Evolutionary conservation across 2,329 filamentous ascomycete species (phyloP).

Genomic region (Cytospora chrysosperma): DNA sequence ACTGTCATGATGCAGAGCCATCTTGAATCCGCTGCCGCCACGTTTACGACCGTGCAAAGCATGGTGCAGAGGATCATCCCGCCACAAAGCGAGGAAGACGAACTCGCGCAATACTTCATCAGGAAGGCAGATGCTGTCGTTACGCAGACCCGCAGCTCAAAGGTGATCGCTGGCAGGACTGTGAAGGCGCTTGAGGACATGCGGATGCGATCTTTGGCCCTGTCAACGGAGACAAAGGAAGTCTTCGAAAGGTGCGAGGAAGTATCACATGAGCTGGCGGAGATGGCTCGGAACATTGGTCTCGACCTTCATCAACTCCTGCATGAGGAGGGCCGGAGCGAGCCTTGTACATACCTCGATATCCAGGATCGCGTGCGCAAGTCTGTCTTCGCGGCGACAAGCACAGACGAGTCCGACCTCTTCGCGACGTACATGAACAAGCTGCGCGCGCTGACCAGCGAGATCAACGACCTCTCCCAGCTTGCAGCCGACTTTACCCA

Average conservation of each 20-base stretch:
- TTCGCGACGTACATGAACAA: conserved; percentile 68
- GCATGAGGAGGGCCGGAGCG: conserved; percentile 68
- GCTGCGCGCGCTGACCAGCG: conserved; percentile 61
- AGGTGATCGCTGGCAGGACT: conserved; percentile 79
- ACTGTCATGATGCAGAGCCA: conserved; percentile 75
- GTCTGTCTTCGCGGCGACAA: conserved; percentile 51
- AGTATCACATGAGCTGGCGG: conserved; percentile 63
- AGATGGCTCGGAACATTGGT: conserved; percentile 66
- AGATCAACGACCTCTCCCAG: conserved; percentile 68
- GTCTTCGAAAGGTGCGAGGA: conserved; percentile 70
- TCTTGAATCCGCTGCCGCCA: conserved; percentile 72
- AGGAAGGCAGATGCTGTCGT: conserved; percentile 71
- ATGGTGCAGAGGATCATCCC: conserved; percentile 68
- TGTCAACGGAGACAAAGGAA: conserved; percentile 65
- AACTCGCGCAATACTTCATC: conserved; percentile 60
- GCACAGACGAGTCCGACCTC: conserved; percentile 62
- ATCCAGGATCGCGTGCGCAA: conserved; percentile 62
- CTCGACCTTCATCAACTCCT: conserved; percentile 64
- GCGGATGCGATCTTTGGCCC: conserved; percentile 69
- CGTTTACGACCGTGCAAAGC: conserved; percentile 60
- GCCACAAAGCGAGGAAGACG: conserved; percentile 60
- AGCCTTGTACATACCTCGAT: conserved; percentile 66
- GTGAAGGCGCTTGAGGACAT: conserved; percentile 76
- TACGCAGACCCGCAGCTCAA: conserved; percentile 74
- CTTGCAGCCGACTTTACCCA: conserved; percentile 69